Base-by-base conservation (phyloP, 1,284 basidiomycete genomes). In the Baeospora myosura region DNA sequence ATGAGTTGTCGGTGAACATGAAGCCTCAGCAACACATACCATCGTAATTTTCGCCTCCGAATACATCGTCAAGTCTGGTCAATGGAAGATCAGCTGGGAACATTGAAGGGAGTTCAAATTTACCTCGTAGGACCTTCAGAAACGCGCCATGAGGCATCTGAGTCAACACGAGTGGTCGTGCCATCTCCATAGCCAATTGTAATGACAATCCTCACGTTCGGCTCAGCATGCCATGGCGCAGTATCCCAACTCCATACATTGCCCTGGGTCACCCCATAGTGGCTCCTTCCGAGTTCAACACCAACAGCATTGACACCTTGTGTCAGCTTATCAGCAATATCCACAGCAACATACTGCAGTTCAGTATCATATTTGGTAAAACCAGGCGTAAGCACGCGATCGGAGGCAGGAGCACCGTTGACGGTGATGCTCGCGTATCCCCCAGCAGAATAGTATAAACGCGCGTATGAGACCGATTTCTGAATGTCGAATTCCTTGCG, bases 361-460 rank as follows among this genome's bases (percentile, higher is more conserved):
- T 54, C 42, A 17, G 43, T 51, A 36, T 56, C 56, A 44, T 55
- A 59, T 31, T 57, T 59, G 10, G 57, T 59, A 43, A 59, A 59
- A 0, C 57, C 57, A 7, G 57, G 57, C 3, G 47, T 51, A 2
- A 59, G 46, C 14, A 57, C 56, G 39, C 46, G 51, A 37, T 59
- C 53, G 4, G 53, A 55, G n/a, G 52, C 54, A 16, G 50, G 53
- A 12, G 29, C 34, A 26, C 54, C 55, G 39, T 59, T 59, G 33
- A 59, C 46, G 4, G 49, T 46, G 40, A 59, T 51, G 24, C 47
- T 45, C 5, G 55, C 55, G 39, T 56, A 59, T 7, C 57, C 57
- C 25, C 57, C 57, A 4, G 52, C 56, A 4, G 52, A 41, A 41
- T 59, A 59, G 43, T 55, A 57, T 3, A 58, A 45, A 11, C 55